A percentile compares a stretch with the other conserved stretches of the same genome.
These are phyloP conservation scores for Maudiozyma turicensis DNA, from an alignment of 805 yeast genomes.

Conservation along the genomic window DNA sequence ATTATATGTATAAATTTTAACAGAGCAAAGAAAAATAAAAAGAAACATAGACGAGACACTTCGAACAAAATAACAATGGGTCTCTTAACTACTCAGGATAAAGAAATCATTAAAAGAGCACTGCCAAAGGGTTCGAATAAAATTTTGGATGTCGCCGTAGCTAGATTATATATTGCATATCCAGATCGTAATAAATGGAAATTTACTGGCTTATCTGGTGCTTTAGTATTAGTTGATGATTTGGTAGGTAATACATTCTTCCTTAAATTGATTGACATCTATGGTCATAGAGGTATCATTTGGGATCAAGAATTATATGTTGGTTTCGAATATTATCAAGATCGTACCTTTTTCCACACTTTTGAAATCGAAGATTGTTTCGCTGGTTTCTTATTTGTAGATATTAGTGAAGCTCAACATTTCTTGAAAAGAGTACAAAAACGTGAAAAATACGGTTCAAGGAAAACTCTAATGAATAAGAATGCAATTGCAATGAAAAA, in stretches of 20 bases:
- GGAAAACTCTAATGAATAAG: slow-evolving; percentile 75
- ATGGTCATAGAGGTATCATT: slow-evolving; percentile 73
- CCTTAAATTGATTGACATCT: slow-evolving; percentile 77
- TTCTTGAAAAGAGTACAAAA: slow-evolving; percentile 68
- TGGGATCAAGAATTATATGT: slow-evolving; percentile 97
- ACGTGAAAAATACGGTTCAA: slow-evolving; percentile 76
- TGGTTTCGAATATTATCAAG: slow-evolving; percentile 84
- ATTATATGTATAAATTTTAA: too few species aligned
- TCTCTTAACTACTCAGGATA: slow-evolving; percentile 48
- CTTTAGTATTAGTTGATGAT: slow-evolving; percentile 80
- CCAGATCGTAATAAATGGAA: slow-evolving; percentile 78
- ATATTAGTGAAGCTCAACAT: slow-evolving; percentile 76
- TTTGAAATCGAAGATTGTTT: slow-evolving; percentile 88
- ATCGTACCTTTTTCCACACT: slow-evolving; percentile 87
- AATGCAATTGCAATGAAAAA: slow-evolving; percentile 77
- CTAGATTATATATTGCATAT: slow-evolving; percentile 79
- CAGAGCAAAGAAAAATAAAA: too few species aligned
- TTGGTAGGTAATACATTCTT: slow-evolving; percentile 90
- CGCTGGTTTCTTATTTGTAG: slow-evolving; percentile 83
- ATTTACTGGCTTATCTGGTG: slow-evolving; percentile 84
- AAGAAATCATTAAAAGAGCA: slow-evolving; percentile 80
- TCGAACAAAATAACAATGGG: slow-evolving; percentile 23
- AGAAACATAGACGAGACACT: too few species aligned
- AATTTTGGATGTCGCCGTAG: slow-evolving; percentile 82
- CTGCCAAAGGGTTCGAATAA: slow-evolving; percentile 84